Conservation (phyloP, 768 basidiomycete species). For the Pulveroboletus sp. region DNA sequence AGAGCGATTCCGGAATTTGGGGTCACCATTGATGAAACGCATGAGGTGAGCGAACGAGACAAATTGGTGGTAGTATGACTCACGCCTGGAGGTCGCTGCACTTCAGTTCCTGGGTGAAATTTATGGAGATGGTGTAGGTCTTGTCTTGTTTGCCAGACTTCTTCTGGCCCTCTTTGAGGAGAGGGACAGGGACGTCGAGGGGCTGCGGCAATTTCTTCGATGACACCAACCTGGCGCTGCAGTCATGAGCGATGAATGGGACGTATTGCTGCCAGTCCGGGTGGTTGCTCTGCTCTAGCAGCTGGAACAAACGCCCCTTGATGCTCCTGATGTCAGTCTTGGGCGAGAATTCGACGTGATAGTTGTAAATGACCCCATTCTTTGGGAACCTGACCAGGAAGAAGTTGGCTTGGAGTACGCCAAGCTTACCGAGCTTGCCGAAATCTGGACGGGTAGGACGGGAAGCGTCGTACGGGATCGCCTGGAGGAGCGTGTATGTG, state of each 20-base stretch:
- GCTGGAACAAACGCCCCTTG: slow-evolving; percentile 37
- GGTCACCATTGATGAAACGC: too few species aligned
- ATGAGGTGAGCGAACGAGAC: too few species aligned
- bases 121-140: slow-evolving; percentile 38
- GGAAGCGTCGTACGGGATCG: slow-evolving; percentile 28
- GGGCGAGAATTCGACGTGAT: slow-evolving; percentile 39
- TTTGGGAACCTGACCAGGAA: slow-evolving; percentile 43
- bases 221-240: slow-evolving; percentile 42
- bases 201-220: slow-evolving; percentile 36
- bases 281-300: slow-evolving; percentile 38
- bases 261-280: slow-evolving; percentile 37
- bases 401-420: slow-evolving; percentile 48
- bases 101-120: slow-evolving; percentile 29
- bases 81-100: slow-evolving; percentile 31
- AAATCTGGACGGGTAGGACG: slow-evolving; percentile 48
- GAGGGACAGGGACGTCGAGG: slow-evolving; percentile 31
- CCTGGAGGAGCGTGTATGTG: slow-evolving; percentile 24
- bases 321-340: slow-evolving; percentile 35
- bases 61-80: too few species aligned
- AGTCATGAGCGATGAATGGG: slow-evolving; percentile 39
- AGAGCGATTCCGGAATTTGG: too few species aligned
- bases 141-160: slow-evolving; percentile 30
- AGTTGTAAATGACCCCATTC: slow-evolving; percentile 39
- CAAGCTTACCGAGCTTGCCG: slow-evolving; percentile 37
- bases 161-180: slow-evolving; percentile 39